Base-by-base conservation (phyloP, 306 rosid species). In the Rubus parviflorus region DNA sequence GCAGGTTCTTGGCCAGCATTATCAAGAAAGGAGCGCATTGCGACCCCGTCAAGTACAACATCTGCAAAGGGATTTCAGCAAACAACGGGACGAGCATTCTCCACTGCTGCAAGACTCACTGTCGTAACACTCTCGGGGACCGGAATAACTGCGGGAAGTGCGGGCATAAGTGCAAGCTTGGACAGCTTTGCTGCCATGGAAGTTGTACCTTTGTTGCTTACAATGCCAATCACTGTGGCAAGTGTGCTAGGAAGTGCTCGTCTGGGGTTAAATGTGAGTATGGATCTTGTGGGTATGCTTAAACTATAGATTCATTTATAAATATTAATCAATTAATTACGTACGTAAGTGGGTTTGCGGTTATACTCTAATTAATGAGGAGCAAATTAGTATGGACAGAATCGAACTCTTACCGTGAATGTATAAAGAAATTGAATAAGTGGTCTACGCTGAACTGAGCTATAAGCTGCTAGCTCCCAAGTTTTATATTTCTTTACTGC, bases 31-130 rank as follows among this genome's bases (percentile, higher is more conserved):
- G 89, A 0, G 66, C 30, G 8, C 84, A 4, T 0, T 91, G 96
- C 45, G 11, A 87, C 63, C 73, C 22, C 3, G 63, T 62, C 64
- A 77, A 73, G 8, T 30, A 53, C 41, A 87, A 86, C 54, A 72
- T 89, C 3, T 91, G 93, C 75, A 72, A 91, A 42, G 92, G 92
- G n/a, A 78, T 91, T 57, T 4, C 46, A 13, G 88, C 93, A 51
- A 89, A 82, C 84, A 84, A 87, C 23, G 92, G 93, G 15, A 86
- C 68, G 3, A 77, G 85, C 72, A 38, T 89, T 23, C 90, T 91
- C 17, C 64, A 79, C 63, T 91, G 96, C 78, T 91, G 97, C 84
- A 91, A 91, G 89, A 86, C 64, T 40, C 93, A 89, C 61, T 91
- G 92, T 25, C 79, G 93, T 0, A 85, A 91, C 79, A 84, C 87